Percentiles rank a stretch among this genome's conserved stretches.
phyloP scores from a whole-genome alignment of 192 early-diverging fungal genomes.

The Dimargaris verticillata region DNA sequence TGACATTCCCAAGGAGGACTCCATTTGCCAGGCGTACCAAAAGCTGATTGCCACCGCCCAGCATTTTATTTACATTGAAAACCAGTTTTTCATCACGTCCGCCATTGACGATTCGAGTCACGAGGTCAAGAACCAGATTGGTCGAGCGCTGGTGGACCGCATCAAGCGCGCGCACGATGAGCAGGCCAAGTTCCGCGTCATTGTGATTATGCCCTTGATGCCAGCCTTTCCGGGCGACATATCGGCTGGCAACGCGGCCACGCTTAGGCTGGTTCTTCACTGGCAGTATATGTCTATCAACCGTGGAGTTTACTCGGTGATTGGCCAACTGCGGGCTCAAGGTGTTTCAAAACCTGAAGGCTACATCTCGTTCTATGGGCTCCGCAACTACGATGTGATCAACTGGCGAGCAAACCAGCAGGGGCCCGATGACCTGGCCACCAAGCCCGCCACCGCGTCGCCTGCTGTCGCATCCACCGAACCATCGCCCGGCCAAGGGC shows the following conservation, averaged over 20 bases:
- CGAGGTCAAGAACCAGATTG: slow-evolving; percentile 68
- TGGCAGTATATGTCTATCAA: slow-evolving; percentile 65
- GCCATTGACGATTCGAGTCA: slow-evolving; percentile 27
- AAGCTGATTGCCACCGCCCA: slow-evolving; percentile 49
- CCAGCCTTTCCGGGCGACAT: slow-evolving; percentile 77
- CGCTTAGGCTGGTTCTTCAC: slow-evolving; percentile 58
- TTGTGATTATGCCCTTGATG: slow-evolving; percentile 65
- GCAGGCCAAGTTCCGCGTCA: slow-evolving; percentile 52
- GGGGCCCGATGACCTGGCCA: background rate
- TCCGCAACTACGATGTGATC: slow-evolving; percentile 56
- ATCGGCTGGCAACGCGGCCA: slow-evolving; percentile 47
- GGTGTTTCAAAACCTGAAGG: slow-evolving; percentile 36
- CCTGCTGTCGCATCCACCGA: background rate
- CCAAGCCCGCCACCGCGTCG: background rate
- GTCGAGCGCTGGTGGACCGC: slow-evolving; percentile 54
- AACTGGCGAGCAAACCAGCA: background rate
- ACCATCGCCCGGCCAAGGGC: background rate
- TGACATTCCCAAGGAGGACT: slow-evolving; percentile 46
- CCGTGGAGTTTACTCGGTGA: slow-evolving; percentile 51
- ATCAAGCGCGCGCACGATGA: slow-evolving; percentile 53
- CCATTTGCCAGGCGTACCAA: slow-evolving; percentile 67
- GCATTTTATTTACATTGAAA: slow-evolving; percentile 81
- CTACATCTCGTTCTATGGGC: slow-evolving; percentile 59
- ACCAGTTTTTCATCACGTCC: slow-evolving; percentile 73
- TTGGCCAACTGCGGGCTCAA: slow-evolving; percentile 33